Percentiles rank a stretch among this genome's conserved stretches.
These are phyloP conservation scores for Talaromyces atroroseus DNA, from an alignment of 2,329 filamentous ascomycete genomes.

Conservation along the genomic window DNA sequence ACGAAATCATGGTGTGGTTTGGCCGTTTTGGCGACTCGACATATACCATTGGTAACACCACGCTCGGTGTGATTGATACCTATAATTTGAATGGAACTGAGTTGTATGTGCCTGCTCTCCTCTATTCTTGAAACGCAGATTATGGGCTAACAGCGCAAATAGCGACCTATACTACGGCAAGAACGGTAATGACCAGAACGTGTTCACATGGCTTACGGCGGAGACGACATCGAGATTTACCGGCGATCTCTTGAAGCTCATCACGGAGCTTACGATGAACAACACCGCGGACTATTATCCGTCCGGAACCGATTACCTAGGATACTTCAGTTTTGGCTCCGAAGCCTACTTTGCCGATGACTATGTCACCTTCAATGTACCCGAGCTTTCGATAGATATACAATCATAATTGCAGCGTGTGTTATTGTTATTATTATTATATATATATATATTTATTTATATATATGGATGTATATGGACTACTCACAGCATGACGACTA, in stretches of 20 bases:
- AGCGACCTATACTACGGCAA: slow-evolving; percentile 9
- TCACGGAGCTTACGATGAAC: slow-evolving; percentile 27
- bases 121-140: background rate
- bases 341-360: slow-evolving; percentile 43
- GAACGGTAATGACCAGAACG: slow-evolving; percentile 17
- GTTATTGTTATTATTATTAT: background rate
- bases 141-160: background rate
- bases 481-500: background rate
- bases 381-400: slow-evolving; percentile 28
- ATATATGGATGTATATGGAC: no score
- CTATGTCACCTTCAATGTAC: slow-evolving; percentile 48
- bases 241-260: slow-evolving; percentile 45
- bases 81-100: slow-evolving; percentile 35
- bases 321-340: slow-evolving; percentile 49
- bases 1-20: slow-evolving; percentile 57
- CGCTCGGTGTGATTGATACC: slow-evolving; percentile 27
- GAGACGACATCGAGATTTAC: slow-evolving; percentile 37
- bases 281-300: slow-evolving; percentile 37
- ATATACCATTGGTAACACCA: slow-evolving; percentile 44
- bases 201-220: slow-evolving; percentile 47
- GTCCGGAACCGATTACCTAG: slow-evolving; percentile 42
- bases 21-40: slow-evolving; percentile 44
- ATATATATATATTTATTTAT: background rate
- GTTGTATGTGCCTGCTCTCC: slow-evolving; percentile 1
- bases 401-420: slow-evolving; percentile 6